These are phyloP conservation scores for Zopfia rhizophila DNA, from an alignment of 2,329 filamentous ascomycete genomes.

Conservation along the genomic window DNA sequence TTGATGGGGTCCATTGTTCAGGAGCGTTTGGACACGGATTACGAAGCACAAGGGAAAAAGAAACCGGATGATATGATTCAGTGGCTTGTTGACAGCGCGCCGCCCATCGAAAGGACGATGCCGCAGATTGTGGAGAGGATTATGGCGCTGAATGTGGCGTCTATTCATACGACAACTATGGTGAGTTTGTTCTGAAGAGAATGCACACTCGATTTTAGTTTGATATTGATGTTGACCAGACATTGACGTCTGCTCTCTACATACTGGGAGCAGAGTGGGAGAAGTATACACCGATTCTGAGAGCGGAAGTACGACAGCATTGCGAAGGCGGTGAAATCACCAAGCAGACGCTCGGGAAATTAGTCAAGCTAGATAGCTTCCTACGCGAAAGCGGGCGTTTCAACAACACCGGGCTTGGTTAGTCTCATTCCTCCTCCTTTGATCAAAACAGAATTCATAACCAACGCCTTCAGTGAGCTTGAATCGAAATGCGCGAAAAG, in stretches of 20 bases:
- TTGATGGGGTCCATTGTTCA: constrained; percentile 5
- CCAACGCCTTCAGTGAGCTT: constrained; percentile 1
- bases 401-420: constrained; percentile 10
- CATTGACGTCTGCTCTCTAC: constrained; percentile 8
- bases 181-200: background rate
- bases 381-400: constrained; percentile 7
- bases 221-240: constrained; percentile 3
- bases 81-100: constrained; percentile 10
- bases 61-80: constrained; percentile 12
- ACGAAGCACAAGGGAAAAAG: constrained; percentile 5
- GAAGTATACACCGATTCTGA: constrained; percentile 5
- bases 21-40: constrained; percentile 3
- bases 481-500: constrained; percentile 4
- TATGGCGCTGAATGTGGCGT: constrained; percentile 16
- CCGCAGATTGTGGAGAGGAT: constrained; percentile 10
- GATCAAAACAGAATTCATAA: background rate
- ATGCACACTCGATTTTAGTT: background rate
- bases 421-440: background rate
- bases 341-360: constrained; percentile 1
- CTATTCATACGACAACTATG: constrained; percentile 16
- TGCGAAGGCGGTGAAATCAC: constrained; percentile 9
- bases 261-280: constrained; percentile 10
- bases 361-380: constrained; percentile 13
- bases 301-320: constrained; percentile 7
- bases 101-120: constrained; percentile 7